These are phyloP conservation scores for Lactarius trivialis DNA, from an alignment of 768 basidiomycete species.

Conservation along the genomic window DNA sequence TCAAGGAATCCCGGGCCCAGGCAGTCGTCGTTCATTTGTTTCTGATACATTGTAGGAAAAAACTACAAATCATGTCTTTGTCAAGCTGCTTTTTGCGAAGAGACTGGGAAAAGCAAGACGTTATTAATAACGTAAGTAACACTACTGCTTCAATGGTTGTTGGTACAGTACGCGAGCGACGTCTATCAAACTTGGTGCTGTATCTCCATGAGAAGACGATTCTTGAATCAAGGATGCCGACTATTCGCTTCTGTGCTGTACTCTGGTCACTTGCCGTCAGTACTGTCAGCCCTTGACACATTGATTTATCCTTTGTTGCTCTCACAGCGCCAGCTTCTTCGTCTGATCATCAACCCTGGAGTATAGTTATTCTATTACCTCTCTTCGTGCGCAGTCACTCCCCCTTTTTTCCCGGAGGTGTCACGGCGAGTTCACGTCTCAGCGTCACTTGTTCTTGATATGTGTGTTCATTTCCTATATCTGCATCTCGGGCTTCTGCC, in stretches of 20 bases:
- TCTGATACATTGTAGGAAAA: neutral
- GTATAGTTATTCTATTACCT: neutral
- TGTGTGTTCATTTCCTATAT: neutral
- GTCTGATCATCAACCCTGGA: neutral
- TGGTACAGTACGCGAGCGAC: neutral
- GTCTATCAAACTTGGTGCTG: neutral
- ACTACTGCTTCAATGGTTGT: neutral
- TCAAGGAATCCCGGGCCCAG: neutral
- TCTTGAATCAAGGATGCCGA: neutral
- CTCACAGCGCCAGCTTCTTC: neutral
- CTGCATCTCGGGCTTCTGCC: neutral
- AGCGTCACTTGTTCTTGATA: neutral
- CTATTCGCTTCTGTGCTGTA: neutral
- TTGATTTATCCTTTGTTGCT: neutral
- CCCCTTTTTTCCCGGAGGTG: neutral
- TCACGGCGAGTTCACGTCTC: neutral
- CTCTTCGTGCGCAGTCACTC: neutral
- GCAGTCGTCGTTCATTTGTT: neutral
- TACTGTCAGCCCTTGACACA: neutral
- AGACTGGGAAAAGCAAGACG: neutral
- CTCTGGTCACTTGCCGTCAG: neutral
- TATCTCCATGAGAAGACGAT: neutral
- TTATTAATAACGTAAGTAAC: neutral
- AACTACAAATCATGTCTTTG: too few relatives aligned
- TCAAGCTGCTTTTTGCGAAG: neutral